Evolutionary conservation across 2,329 filamentous ascomycete genomes (phyloP), one percentile per base, ranked within the genome.

Genomic region (Penicillium expansum): DNA sequence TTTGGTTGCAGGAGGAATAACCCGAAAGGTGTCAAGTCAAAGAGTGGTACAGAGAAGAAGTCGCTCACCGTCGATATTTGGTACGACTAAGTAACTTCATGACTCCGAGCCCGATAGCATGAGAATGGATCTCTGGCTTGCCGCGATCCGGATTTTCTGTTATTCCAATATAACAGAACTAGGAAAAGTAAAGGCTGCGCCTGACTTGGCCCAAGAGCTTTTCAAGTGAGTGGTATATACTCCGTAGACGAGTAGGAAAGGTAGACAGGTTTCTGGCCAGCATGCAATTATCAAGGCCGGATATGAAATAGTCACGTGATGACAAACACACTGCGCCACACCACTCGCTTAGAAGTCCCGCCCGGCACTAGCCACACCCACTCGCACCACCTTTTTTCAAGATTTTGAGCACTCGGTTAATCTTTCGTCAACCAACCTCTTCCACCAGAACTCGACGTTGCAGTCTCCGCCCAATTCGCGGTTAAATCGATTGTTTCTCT

Each of bases 401-500:
- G 62, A 69, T 67, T 72, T 72, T 66, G 56, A 49, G 39, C 58
- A 48, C 52, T 62, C 56, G 55, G 59, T 64, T 61, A 63, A 59
- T 50, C 61, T 63, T 69, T 72, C 67, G 63, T 71, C 66, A 67
- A 68, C 65, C 71, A 73, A 65, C 58, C 58, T 61, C 66, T 54
- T 55, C 58, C 61, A 66, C 64, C 62, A 85, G 90, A 88, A 96
- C 91, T 91, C 85, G 91, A 94, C 91, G 92, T 88, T 85, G 95
- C 93, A 97, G 93, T 97, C 93, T 96, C 93, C 93, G 92, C 89
- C 85, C 87, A 90, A 87, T 79, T 73, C 79, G 90, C 92, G 93
- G 93, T 97, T 96, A 96, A 97, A 96, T 89, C 87, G 93, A 97
- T 97, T 97, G 93, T 92, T 77, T 80, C 79, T 82, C 79, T 68